phyloP scores from a whole-genome alignment of 2,329 filamentous ascomycete genomes.

The Cercospora sojina region DNA sequence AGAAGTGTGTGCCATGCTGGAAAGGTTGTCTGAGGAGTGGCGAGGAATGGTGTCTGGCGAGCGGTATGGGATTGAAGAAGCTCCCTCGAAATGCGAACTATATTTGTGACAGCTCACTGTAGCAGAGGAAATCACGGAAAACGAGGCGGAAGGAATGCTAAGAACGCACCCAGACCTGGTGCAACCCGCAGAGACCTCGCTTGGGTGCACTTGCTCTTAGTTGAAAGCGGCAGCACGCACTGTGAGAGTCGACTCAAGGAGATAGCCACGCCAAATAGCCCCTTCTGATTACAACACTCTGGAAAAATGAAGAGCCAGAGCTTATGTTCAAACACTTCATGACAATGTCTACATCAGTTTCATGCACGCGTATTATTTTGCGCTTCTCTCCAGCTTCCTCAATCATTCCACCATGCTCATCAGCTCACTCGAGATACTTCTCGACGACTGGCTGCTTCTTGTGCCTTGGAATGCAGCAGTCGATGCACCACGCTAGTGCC shows the following conservation, averaged over 20 bases:
- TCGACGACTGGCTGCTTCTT: not conserved
- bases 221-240: not conserved
- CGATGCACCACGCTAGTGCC: not conserved
- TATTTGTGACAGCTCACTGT: not conserved
- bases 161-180: not conserved
- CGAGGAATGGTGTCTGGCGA: not conserved
- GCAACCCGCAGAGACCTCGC: not conserved
- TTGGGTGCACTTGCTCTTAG: not conserved
- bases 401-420: not conserved
- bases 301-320: not conserved
- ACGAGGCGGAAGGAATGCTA: not conserved
- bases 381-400: not conserved
- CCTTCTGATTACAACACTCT: no score
- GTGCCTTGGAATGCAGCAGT: not conserved
- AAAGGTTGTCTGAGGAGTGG: not conserved
- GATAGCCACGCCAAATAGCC: not conserved
- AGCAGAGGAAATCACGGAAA: not conserved
- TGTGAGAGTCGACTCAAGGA: not conserved
- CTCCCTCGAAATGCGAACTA: not conserved
- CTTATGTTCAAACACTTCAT: not conserved
- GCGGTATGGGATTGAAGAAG: not conserved
- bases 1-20: not conserved
- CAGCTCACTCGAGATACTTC: not conserved
- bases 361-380: not conserved
- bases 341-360: not conserved